A percentile compares a stretch with the other conserved stretches of the same genome.
Conservation (phyloP, 768 basidiomycete genomes). For the Botryobasidium botryosum region DNA sequence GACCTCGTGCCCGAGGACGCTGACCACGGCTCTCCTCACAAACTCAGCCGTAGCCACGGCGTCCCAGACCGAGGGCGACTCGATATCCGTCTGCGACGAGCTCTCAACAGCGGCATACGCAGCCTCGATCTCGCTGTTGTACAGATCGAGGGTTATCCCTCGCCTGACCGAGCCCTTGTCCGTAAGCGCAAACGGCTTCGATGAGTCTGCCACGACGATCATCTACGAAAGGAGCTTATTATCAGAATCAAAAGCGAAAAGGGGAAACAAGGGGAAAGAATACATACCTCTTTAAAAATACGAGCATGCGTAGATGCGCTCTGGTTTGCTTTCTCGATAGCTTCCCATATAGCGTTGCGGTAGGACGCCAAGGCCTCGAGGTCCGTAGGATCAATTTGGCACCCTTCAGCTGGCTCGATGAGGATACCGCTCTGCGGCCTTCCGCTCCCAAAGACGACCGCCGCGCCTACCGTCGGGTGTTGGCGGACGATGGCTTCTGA, state of each 20-base stretch:
- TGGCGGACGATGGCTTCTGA: slow-evolving; percentile 23
- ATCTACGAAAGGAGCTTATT: too few species aligned
- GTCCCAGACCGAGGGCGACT: slow-evolving; percentile 2
- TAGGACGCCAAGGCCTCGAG: slow-evolving; percentile 1
- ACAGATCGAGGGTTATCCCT: background rate
- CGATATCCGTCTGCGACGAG: slow-evolving; percentile 1
- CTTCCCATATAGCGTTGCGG: slow-evolving; percentile 8
- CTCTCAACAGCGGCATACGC: slow-evolving; percentile 1
- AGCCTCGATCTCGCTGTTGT: slow-evolving; percentile 1
- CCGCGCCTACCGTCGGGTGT: slow-evolving; percentile 20
- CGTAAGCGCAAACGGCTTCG: background rate
- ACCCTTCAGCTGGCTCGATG: slow-evolving; percentile 20
- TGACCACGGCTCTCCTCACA: slow-evolving; percentile 21
- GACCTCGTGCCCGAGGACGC: slow-evolving; percentile 18
- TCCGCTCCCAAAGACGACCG: slow-evolving; percentile 28
- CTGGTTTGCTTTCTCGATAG: slow-evolving; percentile 15
- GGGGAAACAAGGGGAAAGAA: too few species aligned
- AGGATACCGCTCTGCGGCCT: slow-evolving; percentile 23
- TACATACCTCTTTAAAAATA: slow-evolving; percentile 8
- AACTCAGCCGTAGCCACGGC: slow-evolving; percentile 16
- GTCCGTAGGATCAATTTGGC: slow-evolving; percentile 4
- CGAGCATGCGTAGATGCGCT: slow-evolving; percentile 10
- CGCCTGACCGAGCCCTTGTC: slow-evolving; percentile 1
- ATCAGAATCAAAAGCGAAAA: background rate
- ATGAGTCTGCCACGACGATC: slow-evolving; percentile 2